A percentile compares a stretch with the other conserved stretches of the same genome.
These are phyloP conservation scores for Jacaranda copaia DNA, from an alignment of 257 asterid species.

Conservation along the genomic window DNA sequence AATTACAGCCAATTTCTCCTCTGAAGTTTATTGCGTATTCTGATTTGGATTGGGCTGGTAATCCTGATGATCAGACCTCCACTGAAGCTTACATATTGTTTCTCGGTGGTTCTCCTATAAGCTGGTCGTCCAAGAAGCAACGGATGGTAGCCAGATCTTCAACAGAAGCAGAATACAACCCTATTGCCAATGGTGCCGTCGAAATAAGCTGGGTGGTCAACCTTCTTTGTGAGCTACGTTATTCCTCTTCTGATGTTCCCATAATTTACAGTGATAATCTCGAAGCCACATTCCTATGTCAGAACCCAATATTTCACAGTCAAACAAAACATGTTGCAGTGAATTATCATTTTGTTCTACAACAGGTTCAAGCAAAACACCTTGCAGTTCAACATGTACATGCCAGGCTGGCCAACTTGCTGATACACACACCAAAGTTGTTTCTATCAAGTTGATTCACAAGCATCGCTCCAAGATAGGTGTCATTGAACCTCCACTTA, in stretches of 20 bases:
- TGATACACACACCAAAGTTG: background rate
- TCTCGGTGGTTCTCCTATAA: background rate
- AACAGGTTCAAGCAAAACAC: background rate
- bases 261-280: background rate
- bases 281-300: background rate
- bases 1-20: background rate
- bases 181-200: background rate
- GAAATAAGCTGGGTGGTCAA: background rate
- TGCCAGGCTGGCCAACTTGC: background rate
- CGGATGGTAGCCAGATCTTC: background rate
- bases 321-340: too few relatives aligned
- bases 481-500: background rate
- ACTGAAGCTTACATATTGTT: background rate
- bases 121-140: background rate
- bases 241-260: background rate
- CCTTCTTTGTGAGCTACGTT: background rate
- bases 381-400: background rate
- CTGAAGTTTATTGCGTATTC: background rate
- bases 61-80: background rate
- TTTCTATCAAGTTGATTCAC: background rate
- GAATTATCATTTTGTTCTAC: background rate
- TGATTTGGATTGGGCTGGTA: background rate
- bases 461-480: background rate
- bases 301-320: background rate
- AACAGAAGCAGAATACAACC: background rate